Evolutionary conservation across 1,284 basidiomycete species (phyloP).

Genomic region (Salmacisia buchloeana): DNA sequence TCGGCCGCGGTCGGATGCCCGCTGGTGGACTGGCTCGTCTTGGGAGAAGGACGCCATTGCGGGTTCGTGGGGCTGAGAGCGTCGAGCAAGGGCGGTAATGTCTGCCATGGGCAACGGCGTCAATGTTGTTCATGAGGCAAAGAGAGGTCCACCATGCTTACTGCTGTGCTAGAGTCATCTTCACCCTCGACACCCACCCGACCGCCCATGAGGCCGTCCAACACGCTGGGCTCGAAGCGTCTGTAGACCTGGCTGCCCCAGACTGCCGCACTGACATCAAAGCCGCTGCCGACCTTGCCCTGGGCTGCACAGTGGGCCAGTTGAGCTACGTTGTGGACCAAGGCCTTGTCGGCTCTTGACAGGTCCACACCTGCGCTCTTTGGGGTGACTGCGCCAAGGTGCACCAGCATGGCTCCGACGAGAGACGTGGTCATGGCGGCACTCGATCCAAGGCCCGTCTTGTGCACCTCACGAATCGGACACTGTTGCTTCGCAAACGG

Average conservation of each 20-base stretch:
- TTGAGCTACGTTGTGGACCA: conserved; percentile 87
- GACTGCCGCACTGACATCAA: conserved; percentile 88
- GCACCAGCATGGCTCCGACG: conserved; percentile 75
- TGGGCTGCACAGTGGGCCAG: conserved; percentile 94
- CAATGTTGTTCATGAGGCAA: too few relatives aligned
- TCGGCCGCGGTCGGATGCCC: conserved; percentile 32
- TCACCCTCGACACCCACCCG: conserved; percentile 30
- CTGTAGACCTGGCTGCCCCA: conserved; percentile 92
- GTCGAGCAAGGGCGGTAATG: not conserved
- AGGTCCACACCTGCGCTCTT: conserved; percentile 21
- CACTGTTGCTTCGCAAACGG: conserved; percentile 60
- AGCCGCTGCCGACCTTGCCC: conserved; percentile 95
- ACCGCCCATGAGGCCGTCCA: conserved; percentile 29
- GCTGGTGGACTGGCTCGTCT: not conserved
- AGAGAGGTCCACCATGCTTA: not conserved
- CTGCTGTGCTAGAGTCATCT: not conserved
- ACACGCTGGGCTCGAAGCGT: conserved; percentile 67
- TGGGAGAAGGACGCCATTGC: conserved; percentile 36
- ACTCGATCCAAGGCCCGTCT: conserved; percentile 94
- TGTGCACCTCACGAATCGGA: conserved; percentile 73
- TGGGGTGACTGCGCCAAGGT: conserved; percentile 62
- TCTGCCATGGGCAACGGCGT: not conserved
- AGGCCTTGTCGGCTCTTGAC: conserved; percentile 27
- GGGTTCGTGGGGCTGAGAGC: conserved; percentile 34
- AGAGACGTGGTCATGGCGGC: conserved; percentile 95